phyloP scores from a whole-genome alignment of 1,284 basidiomycete genomes.

The Moesziomyces sp. region DNA sequence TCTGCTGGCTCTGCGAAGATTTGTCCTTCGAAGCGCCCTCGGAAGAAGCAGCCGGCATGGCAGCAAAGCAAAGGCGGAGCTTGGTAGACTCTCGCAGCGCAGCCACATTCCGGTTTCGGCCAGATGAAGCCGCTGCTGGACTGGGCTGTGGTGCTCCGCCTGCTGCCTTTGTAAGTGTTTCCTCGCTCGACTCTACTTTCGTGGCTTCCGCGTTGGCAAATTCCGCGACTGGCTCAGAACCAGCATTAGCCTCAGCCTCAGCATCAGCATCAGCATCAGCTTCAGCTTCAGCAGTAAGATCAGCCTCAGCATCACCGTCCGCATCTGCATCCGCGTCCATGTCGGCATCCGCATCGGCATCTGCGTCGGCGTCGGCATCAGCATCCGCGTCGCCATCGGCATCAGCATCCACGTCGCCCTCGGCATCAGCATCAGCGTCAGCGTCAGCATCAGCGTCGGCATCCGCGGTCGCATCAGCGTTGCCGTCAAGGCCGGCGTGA shows the following conservation, averaged over 20 bases:
- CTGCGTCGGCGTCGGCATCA: conserved; percentile 1
- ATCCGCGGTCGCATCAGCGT: background rate
- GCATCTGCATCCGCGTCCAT: conserved; percentile 17
- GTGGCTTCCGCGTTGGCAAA: background rate
- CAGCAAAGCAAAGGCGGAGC: conserved; percentile 47
- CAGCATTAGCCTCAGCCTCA: background rate
- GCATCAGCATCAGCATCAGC: background rate
- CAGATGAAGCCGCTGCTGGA: no score
- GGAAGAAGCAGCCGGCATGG: conserved; percentile 38
- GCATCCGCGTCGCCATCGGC: conserved; percentile 2
- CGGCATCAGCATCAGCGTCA: conserved; percentile 14
- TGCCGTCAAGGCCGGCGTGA: no score
- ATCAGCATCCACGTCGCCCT: conserved; percentile 16
- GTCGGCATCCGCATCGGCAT: conserved; percentile 16
- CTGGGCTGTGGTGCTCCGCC: background rate
- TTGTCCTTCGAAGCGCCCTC: conserved; percentile 46
- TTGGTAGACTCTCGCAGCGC: conserved; percentile 34
- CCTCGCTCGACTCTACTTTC: background rate
- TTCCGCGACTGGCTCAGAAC: background rate
- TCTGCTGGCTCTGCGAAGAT: conserved; percentile 18
- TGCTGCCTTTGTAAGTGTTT: background rate
- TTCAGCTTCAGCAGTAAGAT: conserved; percentile 5
- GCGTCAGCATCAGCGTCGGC: conserved; percentile 2
- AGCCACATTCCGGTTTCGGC: conserved; percentile 1
- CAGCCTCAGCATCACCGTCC: conserved; percentile 11